Conservation (phyloP, 805 yeast species). For the Torulaspora microellipsoides region DNA sequence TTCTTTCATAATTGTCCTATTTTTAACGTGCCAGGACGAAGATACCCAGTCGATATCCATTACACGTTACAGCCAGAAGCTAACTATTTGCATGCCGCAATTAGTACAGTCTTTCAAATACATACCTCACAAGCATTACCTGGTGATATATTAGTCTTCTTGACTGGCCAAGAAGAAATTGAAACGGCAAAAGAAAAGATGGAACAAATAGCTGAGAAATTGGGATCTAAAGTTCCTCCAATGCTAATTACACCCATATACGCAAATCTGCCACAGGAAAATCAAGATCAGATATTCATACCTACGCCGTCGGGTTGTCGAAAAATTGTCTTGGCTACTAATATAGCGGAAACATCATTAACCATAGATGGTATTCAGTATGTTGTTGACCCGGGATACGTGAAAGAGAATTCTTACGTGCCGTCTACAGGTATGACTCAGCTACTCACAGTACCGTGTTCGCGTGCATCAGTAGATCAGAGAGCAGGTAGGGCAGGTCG, state of each 20-base stretch:
- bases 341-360: constrained; percentile 94
- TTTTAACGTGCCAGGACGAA: constrained; percentile 83
- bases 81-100: constrained; percentile 84
- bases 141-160: constrained; percentile 85
- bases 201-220: constrained; percentile 55
- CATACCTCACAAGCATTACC: constrained; percentile 55
- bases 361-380: constrained; percentile 94
- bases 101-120: constrained; percentile 81
- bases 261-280: constrained; percentile 83
- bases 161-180: constrained; percentile 96
- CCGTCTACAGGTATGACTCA: constrained; percentile 87
- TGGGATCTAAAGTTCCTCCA: constrained; percentile 58
- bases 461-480: constrained; percentile 94
- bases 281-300: constrained; percentile 77
- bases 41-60: constrained; percentile 85
- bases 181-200: constrained; percentile 73
- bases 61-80: constrained; percentile 87
- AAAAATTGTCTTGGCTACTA: constrained; percentile 90
- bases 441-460: constrained; percentile 79
- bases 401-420: constrained; percentile 85
- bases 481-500: constrained; percentile 98
- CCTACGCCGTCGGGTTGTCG: constrained; percentile 76
- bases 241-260: constrained; percentile 81
- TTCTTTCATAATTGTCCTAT: constrained; percentile 84
- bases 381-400: constrained; percentile 93